phyloP scores from a whole-genome alignment of 2,329 filamentous ascomycete species.

The Pseudocercospora fijiensis region DNA sequence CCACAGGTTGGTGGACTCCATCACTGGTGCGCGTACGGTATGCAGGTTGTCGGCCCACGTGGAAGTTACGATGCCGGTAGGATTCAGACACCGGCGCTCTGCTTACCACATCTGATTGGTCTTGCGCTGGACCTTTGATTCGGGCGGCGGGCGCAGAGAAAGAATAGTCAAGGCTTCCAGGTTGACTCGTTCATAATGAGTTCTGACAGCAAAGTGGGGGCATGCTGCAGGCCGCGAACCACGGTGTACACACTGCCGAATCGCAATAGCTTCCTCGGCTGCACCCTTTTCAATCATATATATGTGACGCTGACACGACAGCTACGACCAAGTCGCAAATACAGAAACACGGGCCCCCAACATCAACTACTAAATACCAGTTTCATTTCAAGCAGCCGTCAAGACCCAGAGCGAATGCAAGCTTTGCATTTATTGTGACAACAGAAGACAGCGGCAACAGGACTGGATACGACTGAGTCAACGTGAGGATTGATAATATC shows the following conservation, averaged over 20 bases:
- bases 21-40: too few species aligned
- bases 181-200: not conserved
- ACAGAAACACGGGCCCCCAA: not conserved
- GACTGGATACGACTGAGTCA: not conserved
- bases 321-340: not conserved
- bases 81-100: not conserved
- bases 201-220: not conserved
- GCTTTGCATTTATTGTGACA: not conserved
- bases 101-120: not conserved
- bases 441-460: not conserved
- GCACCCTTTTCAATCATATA: not conserved
- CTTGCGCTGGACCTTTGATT: not conserved
- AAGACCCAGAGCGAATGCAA: not conserved
- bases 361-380: too few species aligned
- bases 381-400: not conserved
- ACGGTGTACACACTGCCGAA: not conserved
- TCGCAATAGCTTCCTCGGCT: not conserved
- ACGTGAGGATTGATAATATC: not conserved
- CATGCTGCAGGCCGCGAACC: not conserved
- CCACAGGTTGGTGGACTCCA: too few species aligned
- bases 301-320: not conserved
- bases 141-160: not conserved
- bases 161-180: not conserved
- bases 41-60: not conserved
- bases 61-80: not conserved